Evolutionary conservation across 495 filamentous ascomycete genomes (phyloP).

Genomic region (Ramalina peruviana): DNA sequence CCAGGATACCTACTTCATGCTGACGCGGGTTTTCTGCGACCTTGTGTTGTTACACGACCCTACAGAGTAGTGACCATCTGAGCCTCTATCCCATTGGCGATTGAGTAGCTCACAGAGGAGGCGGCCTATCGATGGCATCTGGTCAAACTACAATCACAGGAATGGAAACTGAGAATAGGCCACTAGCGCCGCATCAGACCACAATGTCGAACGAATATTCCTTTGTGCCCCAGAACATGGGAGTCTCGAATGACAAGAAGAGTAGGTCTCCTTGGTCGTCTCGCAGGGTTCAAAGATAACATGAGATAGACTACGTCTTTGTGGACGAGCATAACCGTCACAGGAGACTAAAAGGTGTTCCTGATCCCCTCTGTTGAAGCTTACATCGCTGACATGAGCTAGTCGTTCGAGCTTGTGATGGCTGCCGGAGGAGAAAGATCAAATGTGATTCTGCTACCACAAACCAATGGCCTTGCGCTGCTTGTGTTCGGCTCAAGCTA

Average conservation of each 20-base stretch:
- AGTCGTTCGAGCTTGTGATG: constrained; percentile 99
- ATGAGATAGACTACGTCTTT: constrained; percentile 79
- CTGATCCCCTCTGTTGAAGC: background rate
- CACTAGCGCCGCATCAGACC: constrained; percentile 8
- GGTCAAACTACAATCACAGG: background rate
- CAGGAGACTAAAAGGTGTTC: constrained; percentile 84
- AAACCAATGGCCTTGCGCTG: constrained; percentile 95
- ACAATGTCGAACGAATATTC: constrained; percentile 23
- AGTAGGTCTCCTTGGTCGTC: constrained; percentile 7
- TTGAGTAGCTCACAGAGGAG: no score
- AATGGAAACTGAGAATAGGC: constrained; percentile 5
- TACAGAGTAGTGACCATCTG: no score
- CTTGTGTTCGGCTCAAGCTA: constrained; percentile 82
- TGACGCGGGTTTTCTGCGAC: no score
- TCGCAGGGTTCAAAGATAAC: background rate
- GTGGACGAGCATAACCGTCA: constrained; percentile 98
- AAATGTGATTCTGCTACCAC: constrained; percentile 97
- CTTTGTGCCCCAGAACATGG: constrained; percentile 30
- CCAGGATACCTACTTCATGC: no score
- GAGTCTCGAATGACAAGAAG: constrained; percentile 16
- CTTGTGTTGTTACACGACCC: no score
- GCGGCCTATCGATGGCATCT: background rate
- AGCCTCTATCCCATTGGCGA: no score
- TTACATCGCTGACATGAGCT: background rate
- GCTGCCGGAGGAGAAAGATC: constrained; percentile 69